Conservation (phyloP, 495 filamentous ascomycete species). For the Neurospora sp. region DNA sequence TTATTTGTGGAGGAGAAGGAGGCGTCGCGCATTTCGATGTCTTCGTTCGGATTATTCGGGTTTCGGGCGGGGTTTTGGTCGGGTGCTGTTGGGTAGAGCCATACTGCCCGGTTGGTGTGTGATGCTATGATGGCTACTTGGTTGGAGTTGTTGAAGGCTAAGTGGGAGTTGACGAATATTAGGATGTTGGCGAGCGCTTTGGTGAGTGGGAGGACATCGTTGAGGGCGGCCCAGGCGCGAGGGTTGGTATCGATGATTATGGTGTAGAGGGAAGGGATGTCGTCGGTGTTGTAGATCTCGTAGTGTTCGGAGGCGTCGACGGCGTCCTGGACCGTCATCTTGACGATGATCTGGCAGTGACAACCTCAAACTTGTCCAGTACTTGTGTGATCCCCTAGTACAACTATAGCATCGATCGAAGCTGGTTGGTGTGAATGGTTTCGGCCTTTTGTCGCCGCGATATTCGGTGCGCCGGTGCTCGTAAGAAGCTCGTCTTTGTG, state of each 20-base stretch:
- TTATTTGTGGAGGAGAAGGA: slow-evolving; percentile 5
- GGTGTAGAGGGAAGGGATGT: slow-evolving; percentile 75
- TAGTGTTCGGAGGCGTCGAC: slow-evolving; percentile 87
- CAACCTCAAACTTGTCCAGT: neutral
- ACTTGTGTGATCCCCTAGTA: neutral
- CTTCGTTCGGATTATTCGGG: slow-evolving; percentile 12
- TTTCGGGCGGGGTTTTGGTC: slow-evolving; percentile 7
- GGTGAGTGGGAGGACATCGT: slow-evolving; percentile 66
- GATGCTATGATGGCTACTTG: slow-evolving; percentile 87
- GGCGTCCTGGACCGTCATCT: slow-evolving; percentile 49
- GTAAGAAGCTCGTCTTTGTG: neutral
- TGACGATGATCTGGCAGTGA: neutral
- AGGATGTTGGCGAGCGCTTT: slow-evolving; percentile 82
- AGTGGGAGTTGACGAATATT: slow-evolving; percentile 92
- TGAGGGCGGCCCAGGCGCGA: slow-evolving; percentile 77
- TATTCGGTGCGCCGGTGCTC: neutral
- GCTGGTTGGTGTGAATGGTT: neutral
- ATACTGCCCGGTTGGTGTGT: slow-evolving; percentile 72
- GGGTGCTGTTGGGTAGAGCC: slow-evolving; percentile 64
- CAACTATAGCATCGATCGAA: neutral
- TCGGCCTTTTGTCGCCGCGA: neutral
- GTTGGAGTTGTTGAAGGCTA: slow-evolving; percentile 86
- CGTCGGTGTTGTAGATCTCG: slow-evolving; percentile 50
- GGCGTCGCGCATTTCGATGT: slow-evolving; percentile 38
- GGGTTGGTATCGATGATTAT: slow-evolving; percentile 96